A percentile compares a stretch with the other conserved stretches of the same genome.
These are phyloP conservation scores for Quercus lobata DNA, from an alignment of 331 rosid species.

Conservation along the genomic window DNA sequence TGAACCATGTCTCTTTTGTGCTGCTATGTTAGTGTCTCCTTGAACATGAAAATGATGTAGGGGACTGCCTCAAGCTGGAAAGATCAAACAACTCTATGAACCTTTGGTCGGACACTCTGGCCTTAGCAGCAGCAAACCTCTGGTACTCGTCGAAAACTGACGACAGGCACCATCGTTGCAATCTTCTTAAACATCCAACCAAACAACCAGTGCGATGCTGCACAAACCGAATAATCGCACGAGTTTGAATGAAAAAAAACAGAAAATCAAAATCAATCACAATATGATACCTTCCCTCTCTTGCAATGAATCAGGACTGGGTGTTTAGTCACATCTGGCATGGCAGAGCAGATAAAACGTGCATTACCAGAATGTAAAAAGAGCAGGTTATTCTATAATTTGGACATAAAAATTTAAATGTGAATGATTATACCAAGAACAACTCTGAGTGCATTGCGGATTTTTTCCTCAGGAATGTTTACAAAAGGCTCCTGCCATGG, in stretches of 20 bases:
- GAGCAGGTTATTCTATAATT: background rate
- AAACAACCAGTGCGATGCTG: conserved; percentile 81
- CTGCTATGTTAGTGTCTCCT: conserved; percentile 3
- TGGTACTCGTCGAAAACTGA: conserved; percentile 67
- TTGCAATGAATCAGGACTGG: conserved; percentile 79
- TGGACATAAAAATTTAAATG: background rate
- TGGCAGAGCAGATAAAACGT: background rate
- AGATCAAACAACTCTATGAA: conserved; percentile 66
- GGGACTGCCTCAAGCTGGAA: conserved; percentile 34
- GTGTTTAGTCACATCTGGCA: conserved; percentile 61
- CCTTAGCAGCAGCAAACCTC: conserved; percentile 75
- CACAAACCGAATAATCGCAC: background rate
- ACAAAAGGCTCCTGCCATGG: conserved; percentile 76
- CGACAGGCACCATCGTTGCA: conserved; percentile 75
- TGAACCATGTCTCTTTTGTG: background rate
- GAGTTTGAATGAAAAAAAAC: background rate
- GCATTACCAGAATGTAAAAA: background rate
- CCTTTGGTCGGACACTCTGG: conserved; percentile 68
- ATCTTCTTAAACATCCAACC: conserved; percentile 68
- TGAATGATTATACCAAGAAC: conserved; percentile 56
- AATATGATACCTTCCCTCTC: conserved; percentile 62
- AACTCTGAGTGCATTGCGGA: conserved; percentile 74
- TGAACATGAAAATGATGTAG: conserved; percentile 45
- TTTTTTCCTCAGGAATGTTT: conserved; percentile 63
- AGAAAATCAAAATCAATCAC: background rate